Evolutionary conservation across 208 protist species (phyloP).

Genomic region (Sergeia podlipaevii): DNA sequence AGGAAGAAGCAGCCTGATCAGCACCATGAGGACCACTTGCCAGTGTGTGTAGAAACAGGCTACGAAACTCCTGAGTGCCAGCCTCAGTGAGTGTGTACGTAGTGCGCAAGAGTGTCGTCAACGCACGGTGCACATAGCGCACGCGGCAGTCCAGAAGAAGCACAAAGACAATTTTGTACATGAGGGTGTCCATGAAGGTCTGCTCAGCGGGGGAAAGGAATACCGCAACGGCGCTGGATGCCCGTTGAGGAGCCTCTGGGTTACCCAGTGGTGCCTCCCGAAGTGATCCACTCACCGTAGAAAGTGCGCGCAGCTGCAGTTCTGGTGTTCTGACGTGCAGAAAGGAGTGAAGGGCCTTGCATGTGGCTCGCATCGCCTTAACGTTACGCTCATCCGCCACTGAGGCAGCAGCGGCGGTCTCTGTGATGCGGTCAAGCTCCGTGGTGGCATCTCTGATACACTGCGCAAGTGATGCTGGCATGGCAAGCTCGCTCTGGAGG

Average conservation of each 20-base stretch:
- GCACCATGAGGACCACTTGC: neutral
- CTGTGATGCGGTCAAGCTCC: neutral
- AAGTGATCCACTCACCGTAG: constrained; percentile 50
- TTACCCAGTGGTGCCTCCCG: constrained; percentile 28
- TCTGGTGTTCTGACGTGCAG: constrained; percentile 49
- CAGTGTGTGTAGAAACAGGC: constrained; percentile 20
- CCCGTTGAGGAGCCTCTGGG: too few species aligned
- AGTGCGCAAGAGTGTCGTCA: constrained; percentile 65
- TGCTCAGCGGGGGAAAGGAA: constrained; percentile 11
- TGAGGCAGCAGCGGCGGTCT: constrained; percentile 6
- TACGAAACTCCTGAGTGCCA: constrained; percentile 13
- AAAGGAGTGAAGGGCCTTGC: constrained; percentile 40
- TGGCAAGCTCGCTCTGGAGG: constrained; percentile 24
- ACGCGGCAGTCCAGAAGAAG: constrained; percentile 74
- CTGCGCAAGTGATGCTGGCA: constrained; percentile 24
- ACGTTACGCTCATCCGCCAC: neutral
- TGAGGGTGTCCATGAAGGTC: constrained; percentile 26
- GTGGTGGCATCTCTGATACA: constrained; percentile 1
- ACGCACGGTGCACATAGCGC: constrained; percentile 78
- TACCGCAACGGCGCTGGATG: neutral
- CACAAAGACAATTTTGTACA: constrained; percentile 53
- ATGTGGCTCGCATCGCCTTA: constrained; percentile 25
- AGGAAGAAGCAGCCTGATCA: neutral
- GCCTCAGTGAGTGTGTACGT: constrained; percentile 21
- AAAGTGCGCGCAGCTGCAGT: constrained; percentile 61